These are phyloP conservation scores for Cladophialophora yegresii DNA, from an alignment of 2,329 filamentous ascomycete genomes.

Conservation along the genomic window DNA sequence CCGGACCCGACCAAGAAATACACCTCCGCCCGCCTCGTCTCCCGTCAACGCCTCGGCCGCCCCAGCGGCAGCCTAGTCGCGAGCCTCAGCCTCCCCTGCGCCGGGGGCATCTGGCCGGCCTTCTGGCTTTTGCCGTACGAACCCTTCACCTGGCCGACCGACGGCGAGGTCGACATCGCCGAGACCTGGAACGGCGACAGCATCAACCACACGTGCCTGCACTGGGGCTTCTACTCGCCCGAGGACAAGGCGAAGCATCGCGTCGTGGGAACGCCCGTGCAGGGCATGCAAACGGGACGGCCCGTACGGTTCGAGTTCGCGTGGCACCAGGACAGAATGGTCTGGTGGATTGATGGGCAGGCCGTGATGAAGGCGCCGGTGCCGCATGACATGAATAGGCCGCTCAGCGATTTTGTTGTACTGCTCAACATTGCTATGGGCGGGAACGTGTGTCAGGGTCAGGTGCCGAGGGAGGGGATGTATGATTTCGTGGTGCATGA, in stretches of 20 bases:
- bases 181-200: constrained; percentile 36
- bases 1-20: constrained; percentile 31
- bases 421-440: constrained; percentile 37
- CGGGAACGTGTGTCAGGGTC: constrained; percentile 36
- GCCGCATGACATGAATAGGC: constrained; percentile 29
- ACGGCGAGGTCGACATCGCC: constrained; percentile 37
- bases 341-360: constrained; percentile 37
- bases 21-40: constrained; percentile 36
- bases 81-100: constrained; percentile 32
- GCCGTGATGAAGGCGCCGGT: constrained; percentile 36
- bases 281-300: constrained; percentile 29
- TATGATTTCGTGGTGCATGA: constrained; percentile 37
- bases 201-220: constrained; percentile 35
- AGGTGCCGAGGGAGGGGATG: constrained; percentile 29
- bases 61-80: constrained; percentile 33
- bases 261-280: constrained; percentile 29
- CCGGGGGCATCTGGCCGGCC: constrained; percentile 34
- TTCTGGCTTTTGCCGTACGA: constrained; percentile 37
- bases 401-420: constrained; percentile 33
- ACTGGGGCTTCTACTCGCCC: constrained; percentile 36
- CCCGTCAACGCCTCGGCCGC: constrained; percentile 31
- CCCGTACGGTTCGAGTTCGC: constrained; percentile 36
- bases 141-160: constrained; percentile 35
- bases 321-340: constrained; percentile 30
- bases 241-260: constrained; percentile 36